Evolutionary conservation across 768 basidiomycete genomes (phyloP), one percentile per base, ranked within the genome.

Genomic region (Pisolithus tinctorius): DNA sequence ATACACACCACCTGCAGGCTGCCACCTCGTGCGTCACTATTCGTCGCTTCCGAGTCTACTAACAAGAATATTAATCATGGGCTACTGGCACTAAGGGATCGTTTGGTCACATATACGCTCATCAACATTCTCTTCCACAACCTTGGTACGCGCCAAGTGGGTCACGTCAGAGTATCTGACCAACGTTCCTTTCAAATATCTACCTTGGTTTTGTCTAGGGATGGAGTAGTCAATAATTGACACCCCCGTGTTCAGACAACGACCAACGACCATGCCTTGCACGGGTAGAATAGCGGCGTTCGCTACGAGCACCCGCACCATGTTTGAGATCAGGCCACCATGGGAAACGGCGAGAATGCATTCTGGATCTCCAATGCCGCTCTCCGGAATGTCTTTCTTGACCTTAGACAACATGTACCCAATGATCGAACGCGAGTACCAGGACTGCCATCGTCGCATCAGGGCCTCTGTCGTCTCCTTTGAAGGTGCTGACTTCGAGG

Each of bases 341-440:
- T 47, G 45, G 8, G 45, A 47, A 20, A 47, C 77, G 11, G 83
- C 75, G 29, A 91, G 72, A 42, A 87, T 70, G 55, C 66, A 57
- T 4, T 46, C 53, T 8, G 60, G 53, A 23, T 45, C 50, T 52
- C 74, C 65, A 37, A 38, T 42, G 27, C 17, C 39, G 50, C 74
- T 67, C 48, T 65, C 62, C 34, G 74, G 63, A 17, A 58, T 55
- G 44, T 53, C 63, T 16, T 54, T 55, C 23, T 51, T 41, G 37
- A 60, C 42, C 40, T 9, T 23, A 5, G 63, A 55, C 30, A 41
- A n/a, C 47, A 63, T 60, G 51, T 63, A 61, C 11, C 68, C 58
- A 26, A 72, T 49, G 47, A 87, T 68, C 27, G 66, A 65, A 49
- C 61, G 61, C 40, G 77, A 68, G 81, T 88, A 90, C 86, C 88